Conservation (phyloP, 768 basidiomycete genomes). For the Lepiota venenata region DNA sequence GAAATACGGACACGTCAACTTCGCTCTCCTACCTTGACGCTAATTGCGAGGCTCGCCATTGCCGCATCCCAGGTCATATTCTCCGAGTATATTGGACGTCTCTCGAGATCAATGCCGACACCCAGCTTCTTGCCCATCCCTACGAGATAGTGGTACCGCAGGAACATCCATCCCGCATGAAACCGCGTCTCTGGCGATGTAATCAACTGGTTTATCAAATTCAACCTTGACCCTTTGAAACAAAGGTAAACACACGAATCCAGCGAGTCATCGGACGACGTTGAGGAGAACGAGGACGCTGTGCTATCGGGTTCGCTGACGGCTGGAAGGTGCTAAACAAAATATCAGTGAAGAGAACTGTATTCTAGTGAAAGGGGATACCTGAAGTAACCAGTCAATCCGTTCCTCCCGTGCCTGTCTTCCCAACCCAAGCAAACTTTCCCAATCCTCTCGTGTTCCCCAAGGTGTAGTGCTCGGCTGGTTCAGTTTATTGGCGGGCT, state of each 20-base stretch:
- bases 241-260: slow-evolving; percentile 10
- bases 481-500: neutral
- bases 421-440: slow-evolving; percentile 28
- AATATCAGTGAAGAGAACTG: slow-evolving; percentile 13
- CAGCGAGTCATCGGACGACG: slow-evolving; percentile 2
- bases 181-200: slow-evolving; percentile 59
- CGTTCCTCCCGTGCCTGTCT: slow-evolving; percentile 29
- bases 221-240: neutral
- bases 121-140: neutral
- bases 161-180: slow-evolving; percentile 60
- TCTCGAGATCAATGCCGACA: neutral
- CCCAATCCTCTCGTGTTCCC: slow-evolving; percentile 18
- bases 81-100: slow-evolving; percentile 17
- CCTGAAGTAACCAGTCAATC: slow-evolving; percentile 46
- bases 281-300: slow-evolving; percentile 17
- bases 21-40: slow-evolving; percentile 48
- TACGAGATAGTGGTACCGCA: slow-evolving; percentile 46
- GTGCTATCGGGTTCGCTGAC: neutral
- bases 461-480: slow-evolving; percentile 6
- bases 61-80: slow-evolving; percentile 56
- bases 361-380: slow-evolving; percentile 21
- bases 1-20: neutral
- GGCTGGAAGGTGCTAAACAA: slow-evolving; percentile 15
- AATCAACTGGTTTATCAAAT: slow-evolving; percentile 52
- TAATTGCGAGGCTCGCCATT: slow-evolving; percentile 54